Base-by-base conservation (phyloP, 2,329 filamentous ascomycete species). In the Neonectria magnoliae region DNA sequence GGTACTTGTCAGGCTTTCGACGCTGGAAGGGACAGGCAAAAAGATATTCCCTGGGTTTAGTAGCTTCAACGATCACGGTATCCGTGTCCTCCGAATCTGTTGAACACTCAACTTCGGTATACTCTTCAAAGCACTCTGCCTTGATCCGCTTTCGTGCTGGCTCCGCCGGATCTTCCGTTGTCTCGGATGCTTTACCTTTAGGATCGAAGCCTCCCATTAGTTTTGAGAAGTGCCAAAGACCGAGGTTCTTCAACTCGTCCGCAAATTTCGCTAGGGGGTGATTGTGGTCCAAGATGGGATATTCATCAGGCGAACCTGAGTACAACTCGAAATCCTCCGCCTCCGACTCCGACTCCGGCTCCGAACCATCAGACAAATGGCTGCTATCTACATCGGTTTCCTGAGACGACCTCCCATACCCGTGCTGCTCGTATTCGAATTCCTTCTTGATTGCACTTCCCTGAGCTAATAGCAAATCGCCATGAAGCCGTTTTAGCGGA, bases 1-100 rank as follows among this genome's bases (percentile, higher is more conserved):
- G 50, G 22, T 57, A 14, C 11, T 9, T n/a, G 0, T n/a, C 14
- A 2, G 60, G 29, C 2, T 11, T 25, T 11, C 16, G 47, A 16
- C 31, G 22, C 13, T 42, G 47, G 20, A 57, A 62, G 0, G 60
- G 53, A 29, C 60, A 62, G 14, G 33, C 6, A 4, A 48, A 31
- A 25, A 5, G 25, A 25, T 25, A 5, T 25, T 25, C 5, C 25
- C 25, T 25, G 25, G 25, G 25, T 5, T 25, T 25, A 25, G 25
- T 25, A 25, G 25, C 25, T 25, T 25, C 25, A 25, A 25, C 25
- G 25, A 25, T 25, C 25, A 22, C 11, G 16, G 38, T 13, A 9
- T 14, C 38, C 10, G 7, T 9, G 41, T 53, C 42, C 18, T 38
- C 44, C 27, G 29, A 38, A 22, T 57, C 42, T 29, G 47, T 31